These are phyloP conservation scores for Davidsoniella virescens DNA, from an alignment of 2,329 filamentous ascomycete species.

Conservation along the genomic window DNA sequence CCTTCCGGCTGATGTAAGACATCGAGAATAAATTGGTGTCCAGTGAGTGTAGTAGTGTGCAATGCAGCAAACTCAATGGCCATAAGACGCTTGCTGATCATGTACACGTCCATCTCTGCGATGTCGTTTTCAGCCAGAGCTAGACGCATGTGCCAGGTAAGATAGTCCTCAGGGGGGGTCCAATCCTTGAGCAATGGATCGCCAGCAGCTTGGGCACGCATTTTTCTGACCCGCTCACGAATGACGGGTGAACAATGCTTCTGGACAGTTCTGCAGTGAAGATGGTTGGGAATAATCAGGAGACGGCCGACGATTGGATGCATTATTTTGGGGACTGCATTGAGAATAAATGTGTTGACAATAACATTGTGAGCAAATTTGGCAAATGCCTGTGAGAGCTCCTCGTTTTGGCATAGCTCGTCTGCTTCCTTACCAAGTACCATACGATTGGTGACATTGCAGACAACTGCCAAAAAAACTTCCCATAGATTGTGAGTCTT, in stretches of 20 bases:
- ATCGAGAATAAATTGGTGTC: constrained; percentile 31
- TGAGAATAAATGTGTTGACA: constrained; percentile 28
- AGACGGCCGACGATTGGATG: constrained; percentile 33
- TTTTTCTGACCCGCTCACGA: constrained; percentile 18
- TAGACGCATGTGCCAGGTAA: constrained; percentile 39
- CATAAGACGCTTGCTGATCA: constrained; percentile 34
- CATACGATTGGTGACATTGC: constrained; percentile 27
- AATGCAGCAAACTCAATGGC: constrained; percentile 43
- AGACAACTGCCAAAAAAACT: constrained; percentile 26
- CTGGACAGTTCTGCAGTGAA: constrained; percentile 25
- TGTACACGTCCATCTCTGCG: constrained; percentile 29
- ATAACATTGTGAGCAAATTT: constrained; percentile 34
- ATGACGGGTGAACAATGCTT: no score
- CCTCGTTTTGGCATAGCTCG: constrained; percentile 20
- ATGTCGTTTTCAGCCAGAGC: constrained; percentile 28
- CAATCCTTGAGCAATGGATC: constrained; percentile 26
- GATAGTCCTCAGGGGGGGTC: constrained; percentile 35
- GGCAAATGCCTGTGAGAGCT: constrained; percentile 22
- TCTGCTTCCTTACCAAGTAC: constrained; percentile 24
- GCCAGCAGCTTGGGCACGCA: constrained; percentile 25
- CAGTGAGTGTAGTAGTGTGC: constrained; percentile 39
- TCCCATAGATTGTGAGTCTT: constrained; percentile 28
- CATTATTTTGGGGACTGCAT: constrained; percentile 29
- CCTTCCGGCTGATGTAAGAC: constrained; percentile 25
- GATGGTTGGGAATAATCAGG: constrained; percentile 28